A percentile compares a stretch with the other conserved stretches of the same genome.
phyloP scores from a whole-genome alignment of 805 yeast genomes.

The Huiozyma sinensis region DNA sequence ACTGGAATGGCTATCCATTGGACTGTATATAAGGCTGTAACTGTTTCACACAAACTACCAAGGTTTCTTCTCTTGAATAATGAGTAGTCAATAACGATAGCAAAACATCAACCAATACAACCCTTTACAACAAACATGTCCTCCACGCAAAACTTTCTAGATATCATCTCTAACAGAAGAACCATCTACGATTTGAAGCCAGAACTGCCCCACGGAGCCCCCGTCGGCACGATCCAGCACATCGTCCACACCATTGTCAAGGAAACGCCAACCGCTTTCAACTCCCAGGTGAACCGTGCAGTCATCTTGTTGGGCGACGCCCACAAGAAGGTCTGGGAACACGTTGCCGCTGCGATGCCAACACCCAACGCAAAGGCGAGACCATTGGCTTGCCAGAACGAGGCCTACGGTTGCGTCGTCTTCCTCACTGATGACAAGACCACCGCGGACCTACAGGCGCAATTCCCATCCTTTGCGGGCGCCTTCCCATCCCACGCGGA shows the following conservation, averaged over 20 bases:
- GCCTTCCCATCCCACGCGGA: constrained; percentile 39
- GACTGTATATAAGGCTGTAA: too few species aligned
- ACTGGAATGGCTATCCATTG: too few species aligned
- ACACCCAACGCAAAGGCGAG: constrained; percentile 31
- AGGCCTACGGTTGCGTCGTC: constrained; percentile 39
- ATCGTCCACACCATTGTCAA: constrained; percentile 35
- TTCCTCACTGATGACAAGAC: constrained; percentile 37
- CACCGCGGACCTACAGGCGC: constrained; percentile 31
- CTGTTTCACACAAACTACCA: too few species aligned
- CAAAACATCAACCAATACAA: neutral
- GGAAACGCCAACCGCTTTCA: constrained; percentile 41
- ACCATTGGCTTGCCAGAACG: constrained; percentile 34
- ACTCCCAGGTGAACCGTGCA: constrained; percentile 41
- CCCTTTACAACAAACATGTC: constrained; percentile 7
- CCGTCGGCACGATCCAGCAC: constrained; percentile 31
- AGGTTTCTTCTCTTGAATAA: too few species aligned
- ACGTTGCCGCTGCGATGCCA: constrained; percentile 31
- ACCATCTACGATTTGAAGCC: constrained; percentile 37
- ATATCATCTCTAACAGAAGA: constrained; percentile 25
- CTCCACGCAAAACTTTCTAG: constrained; percentile 15
- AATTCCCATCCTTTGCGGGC: constrained; percentile 34
- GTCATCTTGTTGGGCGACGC: constrained; percentile 35
- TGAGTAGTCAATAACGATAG: neutral
- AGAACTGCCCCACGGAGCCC: constrained; percentile 33
- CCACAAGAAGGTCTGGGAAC: constrained; percentile 37